These are phyloP conservation scores for Jacaranda mimosifolia DNA, from an alignment of 257 asterid genomes.

Conservation along the genomic window DNA sequence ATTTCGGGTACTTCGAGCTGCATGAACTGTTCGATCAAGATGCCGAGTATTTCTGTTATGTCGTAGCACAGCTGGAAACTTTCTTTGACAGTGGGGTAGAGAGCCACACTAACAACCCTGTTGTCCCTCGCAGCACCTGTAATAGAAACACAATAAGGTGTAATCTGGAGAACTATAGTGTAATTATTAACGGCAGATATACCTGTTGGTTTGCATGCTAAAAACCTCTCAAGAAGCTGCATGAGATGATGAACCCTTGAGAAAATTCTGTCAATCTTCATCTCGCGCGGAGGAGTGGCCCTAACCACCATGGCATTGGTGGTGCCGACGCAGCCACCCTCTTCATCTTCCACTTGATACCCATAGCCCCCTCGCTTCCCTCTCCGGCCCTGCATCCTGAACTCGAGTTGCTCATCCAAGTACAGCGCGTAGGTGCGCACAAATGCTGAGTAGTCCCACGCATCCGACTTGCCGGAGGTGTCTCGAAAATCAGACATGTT, in stretches of 20 bases:
- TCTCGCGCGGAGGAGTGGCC: slow-evolving; percentile 63
- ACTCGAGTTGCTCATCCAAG: slow-evolving; percentile 85
- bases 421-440: slow-evolving; percentile 79
- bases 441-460: slow-evolving; percentile 94
- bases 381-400: slow-evolving; percentile 70
- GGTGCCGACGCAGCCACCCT: slow-evolving; percentile 19
- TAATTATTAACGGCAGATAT: background rate
- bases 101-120: slow-evolving; percentile 74
- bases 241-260: slow-evolving; percentile 69
- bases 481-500: slow-evolving; percentile 92
- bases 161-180: too few species aligned
- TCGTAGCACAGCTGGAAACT: slow-evolving; percentile 78
- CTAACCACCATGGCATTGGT: slow-evolving; percentile 37
- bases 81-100: slow-evolving; percentile 76
- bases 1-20: slow-evolving; percentile 77
- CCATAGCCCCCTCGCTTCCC: slow-evolving; percentile 64
- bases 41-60: slow-evolving; percentile 72
- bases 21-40: slow-evolving; percentile 82
- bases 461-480: slow-evolving; percentile 57
- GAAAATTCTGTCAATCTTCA: slow-evolving; percentile 66
- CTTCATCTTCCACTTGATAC: slow-evolving; percentile 52
- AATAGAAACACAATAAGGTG: too few species aligned
- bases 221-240: slow-evolving; percentile 82
- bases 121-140: slow-evolving; percentile 73
- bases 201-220: slow-evolving; percentile 94